These are phyloP conservation scores for Pleurotus ostreatus DNA, from an alignment of 768 basidiomycete species.

Conservation along the genomic window DNA sequence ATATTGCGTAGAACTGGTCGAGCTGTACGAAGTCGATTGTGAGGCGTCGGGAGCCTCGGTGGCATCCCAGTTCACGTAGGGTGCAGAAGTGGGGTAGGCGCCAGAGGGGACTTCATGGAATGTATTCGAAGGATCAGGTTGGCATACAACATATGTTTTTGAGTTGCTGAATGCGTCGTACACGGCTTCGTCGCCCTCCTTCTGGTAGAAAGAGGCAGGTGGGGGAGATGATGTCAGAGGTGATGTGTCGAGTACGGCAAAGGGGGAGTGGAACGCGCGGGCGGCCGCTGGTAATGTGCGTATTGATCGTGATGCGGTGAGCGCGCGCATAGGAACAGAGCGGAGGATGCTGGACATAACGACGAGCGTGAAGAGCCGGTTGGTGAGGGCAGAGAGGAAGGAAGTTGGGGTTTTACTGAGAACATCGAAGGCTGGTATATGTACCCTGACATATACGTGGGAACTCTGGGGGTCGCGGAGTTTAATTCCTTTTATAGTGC, in stretches of 20 bases:
- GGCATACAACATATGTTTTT: conserved; percentile 69
- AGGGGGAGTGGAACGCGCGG: conserved; percentile 67
- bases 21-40: conserved; percentile 31
- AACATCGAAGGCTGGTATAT: conserved; percentile 11
- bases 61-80: conserved; percentile 38
- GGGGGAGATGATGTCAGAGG: conserved; percentile 31
- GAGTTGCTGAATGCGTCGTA: conserved; percentile 46
- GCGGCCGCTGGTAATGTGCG: conserved; percentile 11
- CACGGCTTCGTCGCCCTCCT: conserved; percentile 48
- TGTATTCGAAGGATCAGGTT: conserved; percentile 59
- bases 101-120: conserved; percentile 72
- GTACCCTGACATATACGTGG: conserved; percentile 7
- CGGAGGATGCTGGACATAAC: conserved; percentile 29
- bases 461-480: conserved; percentile 6
- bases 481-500: neutral
- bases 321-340: conserved; percentile 17
- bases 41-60: conserved; percentile 32
- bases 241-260: conserved; percentile 44
- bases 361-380: conserved; percentile 4
- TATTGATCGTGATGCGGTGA: conserved; percentile 17
- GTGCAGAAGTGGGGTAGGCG: conserved; percentile 51
- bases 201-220: conserved; percentile 49
- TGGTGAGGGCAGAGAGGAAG: conserved; percentile 9
- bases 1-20: conserved; percentile 33
- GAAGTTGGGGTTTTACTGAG: conserved; percentile 4